Conservation (phyloP, 2,329 filamentous ascomycete genomes). For the Curvularia eragrostidis region DNA sequence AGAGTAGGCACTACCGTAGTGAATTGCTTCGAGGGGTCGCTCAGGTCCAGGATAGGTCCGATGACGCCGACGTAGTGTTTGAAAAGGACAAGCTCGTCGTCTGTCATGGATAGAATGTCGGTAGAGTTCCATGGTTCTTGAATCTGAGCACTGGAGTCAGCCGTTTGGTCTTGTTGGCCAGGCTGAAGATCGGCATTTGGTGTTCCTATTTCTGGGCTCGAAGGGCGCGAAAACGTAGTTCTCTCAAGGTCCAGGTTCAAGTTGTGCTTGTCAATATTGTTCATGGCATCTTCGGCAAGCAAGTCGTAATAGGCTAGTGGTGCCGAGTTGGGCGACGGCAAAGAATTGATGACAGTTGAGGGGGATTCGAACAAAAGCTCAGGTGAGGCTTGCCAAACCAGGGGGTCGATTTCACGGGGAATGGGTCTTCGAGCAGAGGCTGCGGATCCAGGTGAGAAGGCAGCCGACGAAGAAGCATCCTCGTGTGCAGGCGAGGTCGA, state of each 20-base stretch:
- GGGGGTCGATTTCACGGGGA: constrained; percentile 29
- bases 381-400: constrained; percentile 35
- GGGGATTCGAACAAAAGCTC: constrained; percentile 44
- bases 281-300: constrained; percentile 54
- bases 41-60: constrained; percentile 54
- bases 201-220: constrained; percentile 33
- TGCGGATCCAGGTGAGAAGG: constrained; percentile 23
- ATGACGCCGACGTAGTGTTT: constrained; percentile 50
- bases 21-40: constrained; percentile 52
- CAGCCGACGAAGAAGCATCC: constrained; percentile 10
- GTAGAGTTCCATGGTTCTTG: constrained; percentile 38
- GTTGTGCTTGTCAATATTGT: constrained; percentile 45
- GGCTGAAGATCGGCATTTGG: constrained; percentile 25
- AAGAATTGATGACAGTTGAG: constrained; percentile 38
- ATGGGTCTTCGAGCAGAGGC: constrained; percentile 25
- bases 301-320: constrained; percentile 59
- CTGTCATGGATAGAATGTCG: constrained; percentile 36
- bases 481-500: constrained; percentile 25
- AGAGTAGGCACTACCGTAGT: constrained; percentile 42
- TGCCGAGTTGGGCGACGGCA: constrained; percentile 53
- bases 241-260: constrained; percentile 42
- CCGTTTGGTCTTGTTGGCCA: constrained; percentile 10
- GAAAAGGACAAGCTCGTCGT: constrained; percentile 50
- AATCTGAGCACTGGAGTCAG: constrained; percentile 11
- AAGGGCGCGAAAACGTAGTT: constrained; percentile 32